Base-by-base conservation (phyloP, 345 rosid genomes). In the Bruguiera sexangula region DNA sequence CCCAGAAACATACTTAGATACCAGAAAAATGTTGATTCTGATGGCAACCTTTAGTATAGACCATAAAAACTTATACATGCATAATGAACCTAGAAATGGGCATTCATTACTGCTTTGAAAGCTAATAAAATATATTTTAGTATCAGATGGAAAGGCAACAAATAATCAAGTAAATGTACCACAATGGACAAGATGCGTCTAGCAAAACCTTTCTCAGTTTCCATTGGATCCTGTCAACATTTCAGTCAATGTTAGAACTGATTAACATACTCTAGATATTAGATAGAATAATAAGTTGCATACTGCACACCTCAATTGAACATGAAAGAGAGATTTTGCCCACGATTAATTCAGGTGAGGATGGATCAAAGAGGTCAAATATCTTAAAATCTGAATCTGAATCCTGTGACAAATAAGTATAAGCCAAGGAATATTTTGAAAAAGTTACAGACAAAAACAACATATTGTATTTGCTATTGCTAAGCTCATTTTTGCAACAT, bases 161-260 rank as follows among this genome's bases (percentile, higher is more conserved):
- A 46, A 71, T 15, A 24, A 63, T 62, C 54, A 52, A 67, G 50
- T 46, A 26, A 43, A 60, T 88, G 69, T 86, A 93, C 98, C 93
- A 91, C 88, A 57, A 94, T 82, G 50, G 96, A 86, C 80, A 94
- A 82, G 67, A 94, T 87, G 64, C 95, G 91, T 60, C 85, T 89
- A 53, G 95, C 94, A 86, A 94, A 91, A 61, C 84, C 70, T 82
- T 77, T 94, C 84, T 94, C 93, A 0, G 97, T 89, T 78, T 94
- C 98, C 59, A 85, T 46, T 65, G 96, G 98, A 77, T 94, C 98
- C 98, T 91, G 80, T 48, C 70, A 79, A 65, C 31, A 24, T 60
- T 75, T 27, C 37, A 69, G 53, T 70, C 22, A 57, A 69, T 19
- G 66, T 78, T 62, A 75, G 60, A 74, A 37, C 51, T 55, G 30